phyloP scores from a whole-genome alignment of 768 basidiomycete species.

The Chlorophyllum brunneum region DNA sequence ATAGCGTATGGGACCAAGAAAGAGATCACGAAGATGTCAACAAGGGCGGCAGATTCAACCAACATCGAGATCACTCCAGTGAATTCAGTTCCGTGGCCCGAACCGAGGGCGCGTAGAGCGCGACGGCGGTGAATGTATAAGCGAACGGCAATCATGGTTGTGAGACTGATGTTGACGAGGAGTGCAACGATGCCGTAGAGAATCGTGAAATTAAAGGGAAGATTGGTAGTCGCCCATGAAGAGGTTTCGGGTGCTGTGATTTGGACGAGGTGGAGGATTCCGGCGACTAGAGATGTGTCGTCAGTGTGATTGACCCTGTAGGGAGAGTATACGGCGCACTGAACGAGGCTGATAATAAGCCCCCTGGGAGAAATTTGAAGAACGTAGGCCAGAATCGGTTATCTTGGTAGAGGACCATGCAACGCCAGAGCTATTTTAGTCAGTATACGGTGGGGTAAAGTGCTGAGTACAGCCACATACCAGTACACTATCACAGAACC shows the following conservation, averaged over 20 bases:
- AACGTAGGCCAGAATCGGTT: slow-evolving; percentile 6
- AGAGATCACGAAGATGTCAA: background rate
- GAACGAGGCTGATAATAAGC: background rate
- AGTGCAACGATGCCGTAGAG: slow-evolving; percentile 8
- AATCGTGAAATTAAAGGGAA: slow-evolving; percentile 8
- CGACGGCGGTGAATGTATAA: slow-evolving; percentile 7
- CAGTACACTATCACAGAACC: slow-evolving; percentile 6
- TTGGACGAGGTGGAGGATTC: slow-evolving; percentile 8
- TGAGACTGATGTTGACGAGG: slow-evolving; percentile 4
- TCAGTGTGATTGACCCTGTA: background rate
- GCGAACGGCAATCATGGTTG: slow-evolving; percentile 4
- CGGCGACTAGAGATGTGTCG: background rate
- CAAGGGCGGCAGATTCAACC: slow-evolving; percentile 5
- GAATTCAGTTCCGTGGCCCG: background rate
- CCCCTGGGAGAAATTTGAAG: slow-evolving; percentile 1
- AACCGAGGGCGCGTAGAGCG: background rate
- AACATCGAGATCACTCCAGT: slow-evolving; percentile 4
- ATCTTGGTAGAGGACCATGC: slow-evolving; percentile 7
- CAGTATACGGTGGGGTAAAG: background rate
- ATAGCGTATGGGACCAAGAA: slow-evolving; percentile 7
- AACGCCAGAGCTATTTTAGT: slow-evolving; percentile 1
- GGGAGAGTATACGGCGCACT: background rate
- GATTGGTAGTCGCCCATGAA: slow-evolving; percentile 4
- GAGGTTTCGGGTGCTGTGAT: slow-evolving; percentile 7
- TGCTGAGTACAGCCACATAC: background rate